Conservation (phyloP, 2,329 filamentous ascomycete genomes). For the Coniochaeta sp. region DNA sequence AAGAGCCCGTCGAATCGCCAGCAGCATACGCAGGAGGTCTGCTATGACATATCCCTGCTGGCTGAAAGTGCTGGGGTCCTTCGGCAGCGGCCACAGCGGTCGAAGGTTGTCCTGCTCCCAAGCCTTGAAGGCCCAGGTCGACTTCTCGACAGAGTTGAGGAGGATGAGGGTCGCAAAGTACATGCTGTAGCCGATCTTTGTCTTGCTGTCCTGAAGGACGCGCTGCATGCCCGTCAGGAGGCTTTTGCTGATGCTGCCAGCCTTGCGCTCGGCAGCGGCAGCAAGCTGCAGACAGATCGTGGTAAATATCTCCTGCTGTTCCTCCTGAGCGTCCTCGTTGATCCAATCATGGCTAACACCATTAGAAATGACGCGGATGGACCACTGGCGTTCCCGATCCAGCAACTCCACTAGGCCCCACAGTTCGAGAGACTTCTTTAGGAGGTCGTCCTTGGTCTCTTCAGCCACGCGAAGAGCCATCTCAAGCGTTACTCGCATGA, state of each 20-base stretch:
- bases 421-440: constrained; percentile 52
- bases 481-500: constrained; percentile 51
- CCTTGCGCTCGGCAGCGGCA: constrained; percentile 56
- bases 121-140: constrained; percentile 60
- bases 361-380: constrained; percentile 40
- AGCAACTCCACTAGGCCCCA: constrained; percentile 60
- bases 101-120: constrained; percentile 57
- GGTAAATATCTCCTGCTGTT: constrained; percentile 49
- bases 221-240: constrained; percentile 55
- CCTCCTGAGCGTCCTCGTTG: constrained; percentile 46
- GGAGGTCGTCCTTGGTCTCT: constrained; percentile 42
- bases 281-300: constrained; percentile 58
- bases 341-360: constrained; percentile 36
- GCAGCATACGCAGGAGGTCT: constrained; percentile 51
- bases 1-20: constrained; percentile 51
- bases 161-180: constrained; percentile 56
- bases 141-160: constrained; percentile 60
- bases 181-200: constrained; percentile 51
- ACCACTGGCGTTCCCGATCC: constrained; percentile 56
- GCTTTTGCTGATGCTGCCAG: constrained; percentile 48
- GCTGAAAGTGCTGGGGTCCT: constrained; percentile 47
- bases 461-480: constrained; percentile 37
- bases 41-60: constrained; percentile 53
- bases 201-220: constrained; percentile 52
- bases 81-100: constrained; percentile 53